Evolutionary conservation across 257 asterid species (phyloP), one percentile per base, ranked within the genome.

Genomic region (Penstemon eatonii): DNA sequence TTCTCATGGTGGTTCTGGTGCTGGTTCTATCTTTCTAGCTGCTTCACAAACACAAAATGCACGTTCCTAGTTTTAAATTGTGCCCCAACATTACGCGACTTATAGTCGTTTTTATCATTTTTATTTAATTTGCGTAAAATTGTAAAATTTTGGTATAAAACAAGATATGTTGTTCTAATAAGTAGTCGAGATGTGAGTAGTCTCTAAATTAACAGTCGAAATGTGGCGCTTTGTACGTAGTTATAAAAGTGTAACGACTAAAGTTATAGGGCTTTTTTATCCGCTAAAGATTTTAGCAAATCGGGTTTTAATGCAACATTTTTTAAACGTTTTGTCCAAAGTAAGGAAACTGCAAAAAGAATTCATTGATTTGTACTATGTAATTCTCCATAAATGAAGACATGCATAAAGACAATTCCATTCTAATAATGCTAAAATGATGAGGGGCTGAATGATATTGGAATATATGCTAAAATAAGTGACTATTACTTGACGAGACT

Each of bases 1-100:
- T 55, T 80, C 88, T 51, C 96, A 85, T 61, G 96, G 97, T 4
- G 97, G 92, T 44, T 86, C 95, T 3, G 95, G 90, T 0, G 87
- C 95, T 38, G 91, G 90, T 61, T 75, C 96, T n/a, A 61, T 88
- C 63, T 90, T 88, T 37, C 76, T 84, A 7, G 89, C 96, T 37
- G 93, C 96, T 67, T 76, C 85, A 41, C 95, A 87, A 66, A 65
- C 85, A 5, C 80, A 82, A 60, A 56, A 39, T 66, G 65, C 77
- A 25, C 77, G 63, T 47, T 72, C 81, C 38, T 75, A 40, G 60
- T 49, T 15, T 12, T 57, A 8, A 33, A 25, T 37, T 44, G 4
- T 7, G 12, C 5, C 8, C 63, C 8, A 39, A 57, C n/a, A 11
- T 8, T 41, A 2, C 25, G 6, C 57, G 18, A n/a, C 52, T 37